Evolutionary conservation across 2,329 filamentous ascomycete species (phyloP), one percentile per base, ranked within the genome.

Genomic region (Cladosporium sp.): DNA sequence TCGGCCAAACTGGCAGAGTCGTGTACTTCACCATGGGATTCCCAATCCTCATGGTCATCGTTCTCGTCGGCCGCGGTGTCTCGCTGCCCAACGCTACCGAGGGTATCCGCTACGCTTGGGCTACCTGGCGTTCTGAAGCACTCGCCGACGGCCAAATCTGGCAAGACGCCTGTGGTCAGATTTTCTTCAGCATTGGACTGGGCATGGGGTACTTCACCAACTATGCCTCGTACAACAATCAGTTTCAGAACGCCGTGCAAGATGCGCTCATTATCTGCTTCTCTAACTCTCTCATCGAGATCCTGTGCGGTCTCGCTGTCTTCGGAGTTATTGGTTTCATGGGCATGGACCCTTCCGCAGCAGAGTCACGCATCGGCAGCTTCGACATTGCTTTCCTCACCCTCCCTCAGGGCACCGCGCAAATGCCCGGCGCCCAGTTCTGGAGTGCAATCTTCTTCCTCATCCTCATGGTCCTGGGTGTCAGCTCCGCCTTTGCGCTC

Each of bases 11-110:
- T 1, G 79, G 79, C 2, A 73, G 79, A 6, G 79, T 81, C n/a
- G 78, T 81, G 5, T 82, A 82, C 66, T 80, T 80, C 62, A 82
- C 79, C 15, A 82, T 82, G 78, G 78, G 77, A 1, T 61, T 82
- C 7, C 79, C 79, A 0, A 79, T 82, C 42, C 66, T 79, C 53
- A 77, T 78, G 17, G 80, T 76, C 4, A 70, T 82, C 53, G 73
- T 82, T 43, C 69, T 82, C 30, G 73, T 82, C 42, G 79, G 77
- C n/a, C 73, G 79, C 1, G 71, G 76, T 0, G 63, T 76, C 1
- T 80, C 79, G 0, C 74, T 82, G 0, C 70, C 74, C 0, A 80
- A 81, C 57, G 80, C 79, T 0, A 58, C 70, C 1, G 72, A 72
- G 27, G 80, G 79, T 4, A 68, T 82, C 29, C 72, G 69, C 50